These are phyloP conservation scores for Elsinoe ampelina DNA, from an alignment of 2,329 filamentous ascomycete genomes.

Conservation along the genomic window DNA sequence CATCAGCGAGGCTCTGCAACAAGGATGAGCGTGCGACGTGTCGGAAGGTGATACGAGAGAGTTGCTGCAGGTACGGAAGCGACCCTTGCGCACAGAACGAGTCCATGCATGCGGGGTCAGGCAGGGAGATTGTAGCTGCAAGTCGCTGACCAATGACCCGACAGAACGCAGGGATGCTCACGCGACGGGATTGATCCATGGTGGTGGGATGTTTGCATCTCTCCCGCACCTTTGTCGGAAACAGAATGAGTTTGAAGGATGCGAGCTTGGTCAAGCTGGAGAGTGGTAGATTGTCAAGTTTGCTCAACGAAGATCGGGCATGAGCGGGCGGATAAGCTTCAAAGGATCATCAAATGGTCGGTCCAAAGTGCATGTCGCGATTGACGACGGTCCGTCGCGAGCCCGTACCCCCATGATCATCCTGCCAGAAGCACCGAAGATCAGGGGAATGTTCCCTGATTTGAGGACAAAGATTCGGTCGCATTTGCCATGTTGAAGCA, in stretches of 20 bases:
- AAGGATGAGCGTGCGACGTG: conserved; percentile 15
- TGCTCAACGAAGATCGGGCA: not conserved
- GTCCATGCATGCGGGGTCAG: conserved; percentile 1
- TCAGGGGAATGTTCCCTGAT: conserved; percentile 8
- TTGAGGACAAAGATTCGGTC: not conserved
- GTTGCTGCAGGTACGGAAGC: conserved; percentile 1
- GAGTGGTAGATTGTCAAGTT: not conserved
- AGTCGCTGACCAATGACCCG: not conserved
- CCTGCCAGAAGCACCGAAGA: not conserved
- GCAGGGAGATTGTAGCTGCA: conserved; percentile 2
- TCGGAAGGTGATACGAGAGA: not conserved
- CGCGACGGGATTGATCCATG: not conserved
- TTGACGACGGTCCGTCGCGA: conserved; percentile 8
- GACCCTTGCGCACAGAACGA: conserved; percentile 2
- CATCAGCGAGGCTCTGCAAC: conserved; percentile 35
- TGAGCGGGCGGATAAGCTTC: not conserved
- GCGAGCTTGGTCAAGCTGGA: not conserved
- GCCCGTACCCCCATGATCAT: not conserved
- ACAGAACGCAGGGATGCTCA: not conserved
- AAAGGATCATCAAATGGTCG: conserved; percentile 4
- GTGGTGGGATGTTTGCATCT: not conserved
- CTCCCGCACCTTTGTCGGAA: not conserved
- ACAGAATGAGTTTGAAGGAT: not conserved
- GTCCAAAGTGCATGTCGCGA: conserved; percentile 7
- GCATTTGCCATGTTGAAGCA: conserved; percentile 5